A percentile compares a stretch with the other conserved stretches of the same genome.
Conservation (phyloP, 2,329 filamentous ascomycete genomes). For the Aspergillus japonicus region DNA sequence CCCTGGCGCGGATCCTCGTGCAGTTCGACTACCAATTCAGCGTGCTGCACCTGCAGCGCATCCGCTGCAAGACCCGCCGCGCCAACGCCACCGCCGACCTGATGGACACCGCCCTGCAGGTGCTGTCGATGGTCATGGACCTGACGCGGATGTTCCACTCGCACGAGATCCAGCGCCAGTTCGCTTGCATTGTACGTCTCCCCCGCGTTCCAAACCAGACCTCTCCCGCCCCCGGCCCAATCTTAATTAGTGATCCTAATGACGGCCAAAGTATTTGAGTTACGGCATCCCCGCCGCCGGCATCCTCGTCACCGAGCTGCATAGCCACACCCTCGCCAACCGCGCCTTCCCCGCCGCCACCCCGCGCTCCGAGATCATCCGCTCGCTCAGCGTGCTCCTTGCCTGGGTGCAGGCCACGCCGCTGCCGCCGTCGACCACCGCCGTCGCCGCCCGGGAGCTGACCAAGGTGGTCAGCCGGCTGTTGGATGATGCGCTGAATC, state of each 20-base stretch:
- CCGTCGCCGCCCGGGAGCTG: conserved; percentile 17
- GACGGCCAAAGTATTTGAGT: conserved; percentile 11
- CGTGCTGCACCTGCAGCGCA: conserved; percentile 24
- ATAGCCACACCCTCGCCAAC: conserved; percentile 20
- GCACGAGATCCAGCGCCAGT: conserved; percentile 12
- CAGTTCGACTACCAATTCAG: conserved; percentile 22
- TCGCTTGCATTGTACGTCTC: conserved; percentile 22
- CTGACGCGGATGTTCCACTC: conserved; percentile 16
- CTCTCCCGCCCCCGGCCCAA: too few relatives aligned
- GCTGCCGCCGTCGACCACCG: conserved; percentile 7
- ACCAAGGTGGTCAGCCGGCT: conserved; percentile 21
- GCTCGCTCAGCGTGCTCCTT: conserved; percentile 21
- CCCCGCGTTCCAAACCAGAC: not conserved
- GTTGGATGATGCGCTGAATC: conserved; percentile 23
- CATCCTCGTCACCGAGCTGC: conserved; percentile 23
- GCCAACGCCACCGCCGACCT: conserved; percentile 16
- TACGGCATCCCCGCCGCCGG: conserved; percentile 23
- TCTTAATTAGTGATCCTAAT: too few relatives aligned
- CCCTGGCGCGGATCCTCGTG: conserved; percentile 13
- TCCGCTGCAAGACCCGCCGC: conserved; percentile 19
- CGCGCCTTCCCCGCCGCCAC: conserved; percentile 17
- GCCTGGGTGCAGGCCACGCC: conserved; percentile 21
- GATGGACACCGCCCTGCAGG: conserved; percentile 23
- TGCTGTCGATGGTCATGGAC: conserved; percentile 21
- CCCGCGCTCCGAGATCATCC: conserved; percentile 25